Conservation (phyloP, 768 basidiomycete species). For the Naganishia kalamii region DNA sequence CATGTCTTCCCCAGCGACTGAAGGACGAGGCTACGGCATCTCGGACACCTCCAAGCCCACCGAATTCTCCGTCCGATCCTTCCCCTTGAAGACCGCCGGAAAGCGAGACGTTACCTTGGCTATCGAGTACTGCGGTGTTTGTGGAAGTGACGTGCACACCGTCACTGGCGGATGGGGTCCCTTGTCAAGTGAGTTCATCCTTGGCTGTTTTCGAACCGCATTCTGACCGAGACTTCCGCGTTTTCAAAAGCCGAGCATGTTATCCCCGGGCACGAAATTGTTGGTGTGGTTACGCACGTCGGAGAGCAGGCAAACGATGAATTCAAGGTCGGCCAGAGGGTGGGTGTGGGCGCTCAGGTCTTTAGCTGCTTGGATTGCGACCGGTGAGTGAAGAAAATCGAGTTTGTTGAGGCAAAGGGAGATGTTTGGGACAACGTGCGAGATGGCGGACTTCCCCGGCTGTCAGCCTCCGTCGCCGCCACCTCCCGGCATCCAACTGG, state of each 20-base stretch:
- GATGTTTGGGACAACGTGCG: background rate
- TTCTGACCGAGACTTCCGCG: no score
- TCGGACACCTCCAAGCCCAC: slow-evolving; percentile 37
- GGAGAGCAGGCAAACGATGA: slow-evolving; percentile 53
- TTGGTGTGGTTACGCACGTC: slow-evolving; percentile 54
- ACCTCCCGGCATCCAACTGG: background rate
- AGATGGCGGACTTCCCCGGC: no score
- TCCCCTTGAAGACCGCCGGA: slow-evolving; percentile 34
- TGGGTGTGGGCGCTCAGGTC: slow-evolving; percentile 55
- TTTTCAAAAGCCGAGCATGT: slow-evolving; percentile 26
- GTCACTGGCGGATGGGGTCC: slow-evolving; percentile 51
- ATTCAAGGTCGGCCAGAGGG: slow-evolving; percentile 58
- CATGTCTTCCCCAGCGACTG: background rate
- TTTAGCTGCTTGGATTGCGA: slow-evolving; percentile 54
- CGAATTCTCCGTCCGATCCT: slow-evolving; percentile 39
- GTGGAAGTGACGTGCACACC: slow-evolving; percentile 54
- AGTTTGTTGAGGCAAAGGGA: slow-evolving; percentile 27
- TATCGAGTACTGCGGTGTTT: slow-evolving; percentile 46
- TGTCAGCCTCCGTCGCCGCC: background rate
- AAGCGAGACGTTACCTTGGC: slow-evolving; percentile 37
- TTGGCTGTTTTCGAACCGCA: no score
- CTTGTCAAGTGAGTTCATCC: no score
- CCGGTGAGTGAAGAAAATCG: slow-evolving; percentile 23
- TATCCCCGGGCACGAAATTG: slow-evolving; percentile 54
- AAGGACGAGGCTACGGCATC: slow-evolving; percentile 14